Conservation (phyloP, 352 stramenopile species). For the Phytophthora fragariaefolia region DNA sequence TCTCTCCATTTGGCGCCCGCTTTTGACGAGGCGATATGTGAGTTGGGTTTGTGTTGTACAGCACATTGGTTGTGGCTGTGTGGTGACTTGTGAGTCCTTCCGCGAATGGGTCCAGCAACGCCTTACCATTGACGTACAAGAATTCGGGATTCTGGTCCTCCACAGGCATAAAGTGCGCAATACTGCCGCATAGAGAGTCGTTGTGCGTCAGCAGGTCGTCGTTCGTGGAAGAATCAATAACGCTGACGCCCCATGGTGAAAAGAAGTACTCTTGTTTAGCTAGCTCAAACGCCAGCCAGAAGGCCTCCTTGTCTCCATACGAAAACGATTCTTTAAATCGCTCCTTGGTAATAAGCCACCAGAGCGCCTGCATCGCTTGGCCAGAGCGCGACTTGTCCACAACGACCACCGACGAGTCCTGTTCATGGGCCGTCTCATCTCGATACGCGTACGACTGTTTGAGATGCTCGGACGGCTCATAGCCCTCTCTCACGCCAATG, state of each 20-base stretch:
- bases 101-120: slow-evolving; percentile 41
- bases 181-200: slow-evolving; percentile 48
- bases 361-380: slow-evolving; percentile 46
- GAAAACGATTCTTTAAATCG: slow-evolving; percentile 46
- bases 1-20: slow-evolving; percentile 29
- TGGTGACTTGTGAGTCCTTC: slow-evolving; percentile 29
- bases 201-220: slow-evolving; percentile 44
- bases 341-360: slow-evolving; percentile 44
- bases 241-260: slow-evolving; percentile 52
- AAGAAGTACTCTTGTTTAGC: slow-evolving; percentile 58
- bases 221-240: slow-evolving; percentile 45
- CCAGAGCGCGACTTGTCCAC: slow-evolving; percentile 43
- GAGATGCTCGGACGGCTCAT: slow-evolving; percentile 45
- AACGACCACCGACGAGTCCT: slow-evolving; percentile 65
- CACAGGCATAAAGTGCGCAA: slow-evolving; percentile 44
- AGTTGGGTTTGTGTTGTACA: slow-evolving; percentile 60
- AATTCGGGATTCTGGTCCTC: slow-evolving; percentile 45
- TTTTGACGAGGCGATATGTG: slow-evolving; percentile 45
- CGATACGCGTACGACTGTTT: slow-evolving; percentile 52
- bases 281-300: slow-evolving; percentile 62
- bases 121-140: slow-evolving; percentile 66
- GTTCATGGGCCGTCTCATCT: slow-evolving; percentile 48
- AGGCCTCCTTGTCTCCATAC: slow-evolving; percentile 57
- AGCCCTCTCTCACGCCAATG: slow-evolving; percentile 40
- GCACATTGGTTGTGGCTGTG: slow-evolving; percentile 37